A percentile compares a stretch with the other conserved stretches of the same genome.
Evolutionary conservation across 2,329 filamentous ascomycete species (phyloP).

Genomic region (Diaporthe ilicicola): DNA sequence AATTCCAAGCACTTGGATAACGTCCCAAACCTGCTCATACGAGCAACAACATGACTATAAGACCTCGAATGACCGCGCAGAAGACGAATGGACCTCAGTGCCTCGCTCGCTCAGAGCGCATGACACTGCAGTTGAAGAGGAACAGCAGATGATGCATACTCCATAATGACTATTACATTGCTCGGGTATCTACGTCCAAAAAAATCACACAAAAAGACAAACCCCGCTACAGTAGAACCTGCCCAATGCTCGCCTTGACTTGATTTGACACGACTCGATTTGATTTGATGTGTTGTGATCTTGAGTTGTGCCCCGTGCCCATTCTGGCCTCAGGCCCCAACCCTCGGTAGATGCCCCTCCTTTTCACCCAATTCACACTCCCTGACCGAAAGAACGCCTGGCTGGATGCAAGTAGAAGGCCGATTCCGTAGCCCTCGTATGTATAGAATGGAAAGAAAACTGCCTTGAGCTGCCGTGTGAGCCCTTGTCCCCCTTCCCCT

Average conservation of each 20-base stretch:
- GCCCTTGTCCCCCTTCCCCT: not conserved
- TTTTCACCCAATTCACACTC: not conserved
- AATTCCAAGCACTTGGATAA: too few relatives aligned
- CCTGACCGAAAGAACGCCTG: conserved; percentile 29
- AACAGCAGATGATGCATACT: not conserved
- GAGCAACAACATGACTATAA: not conserved
- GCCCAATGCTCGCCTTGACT: conserved; percentile 24
- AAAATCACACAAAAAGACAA: not conserved
- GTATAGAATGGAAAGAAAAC: not conserved
- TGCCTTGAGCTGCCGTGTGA: not conserved
- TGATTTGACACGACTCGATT: not conserved
- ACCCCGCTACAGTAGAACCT: not conserved
- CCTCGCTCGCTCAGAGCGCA: not conserved
- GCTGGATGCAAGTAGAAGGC: conserved; percentile 29
- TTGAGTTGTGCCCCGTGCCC: conserved; percentile 1
- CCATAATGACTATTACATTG: not conserved
- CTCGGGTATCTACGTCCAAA: not conserved
- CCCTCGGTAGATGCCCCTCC: not conserved
- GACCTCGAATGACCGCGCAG: not conserved
- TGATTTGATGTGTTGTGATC: not conserved
- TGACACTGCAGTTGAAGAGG: not conserved
- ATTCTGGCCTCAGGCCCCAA: not conserved
- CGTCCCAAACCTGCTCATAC: too few relatives aligned
- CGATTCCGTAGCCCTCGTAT: not conserved
- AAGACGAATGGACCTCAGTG: not conserved